Evolutionary conservation across 2,329 filamentous ascomycete genomes (phyloP), one percentile per base, ranked within the genome.

Genomic region (Talaromyces sp.): DNA sequence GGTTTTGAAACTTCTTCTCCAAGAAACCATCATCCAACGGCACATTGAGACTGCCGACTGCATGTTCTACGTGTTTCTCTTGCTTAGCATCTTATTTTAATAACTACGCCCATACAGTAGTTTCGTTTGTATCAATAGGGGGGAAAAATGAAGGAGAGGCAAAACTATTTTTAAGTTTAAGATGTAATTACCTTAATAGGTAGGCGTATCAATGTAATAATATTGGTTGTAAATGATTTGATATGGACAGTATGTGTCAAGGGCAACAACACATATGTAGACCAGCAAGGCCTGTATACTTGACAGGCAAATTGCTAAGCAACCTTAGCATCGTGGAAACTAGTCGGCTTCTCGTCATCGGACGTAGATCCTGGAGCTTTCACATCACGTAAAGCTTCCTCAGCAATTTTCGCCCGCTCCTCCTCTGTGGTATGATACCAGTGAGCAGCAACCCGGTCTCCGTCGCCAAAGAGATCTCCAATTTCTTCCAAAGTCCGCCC

Each of bases 1-100:
- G 81, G 63, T 81, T 79, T 24, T 79, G 60, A 56, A 84, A 84
- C 66, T 84, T 84, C 55, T 71, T 74, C 59, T 74, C 71, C 35
- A 84, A 64, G 60, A 81, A 75, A 1, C 68, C 68, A 58, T 80
- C 75, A 4, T 72, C 78, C 75, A 84, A 73, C 0, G 81, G 80
- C 17, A 77, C 75, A 60, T 80, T 73, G 38, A 82, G 64, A 63
- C 80, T 83, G 2, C 81, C 81, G 46, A 83, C 72, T 3, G 81
- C 80, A 71, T 83, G 78, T 58, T 76, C 68, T 41, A 84, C 69
- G 66, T 82, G 77, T 63, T 78, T 80, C 53, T 77, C 72, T 35
- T 35, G 4, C 32, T 13, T 35, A 13, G 11, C 3, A 35, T 14
- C 6, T 4, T 35, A 35, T 35, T 5, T 35, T 6, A 35, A 17